Base-by-base conservation (phyloP, 352 stramenopile species). In the Phytophthora nicotianae region DNA sequence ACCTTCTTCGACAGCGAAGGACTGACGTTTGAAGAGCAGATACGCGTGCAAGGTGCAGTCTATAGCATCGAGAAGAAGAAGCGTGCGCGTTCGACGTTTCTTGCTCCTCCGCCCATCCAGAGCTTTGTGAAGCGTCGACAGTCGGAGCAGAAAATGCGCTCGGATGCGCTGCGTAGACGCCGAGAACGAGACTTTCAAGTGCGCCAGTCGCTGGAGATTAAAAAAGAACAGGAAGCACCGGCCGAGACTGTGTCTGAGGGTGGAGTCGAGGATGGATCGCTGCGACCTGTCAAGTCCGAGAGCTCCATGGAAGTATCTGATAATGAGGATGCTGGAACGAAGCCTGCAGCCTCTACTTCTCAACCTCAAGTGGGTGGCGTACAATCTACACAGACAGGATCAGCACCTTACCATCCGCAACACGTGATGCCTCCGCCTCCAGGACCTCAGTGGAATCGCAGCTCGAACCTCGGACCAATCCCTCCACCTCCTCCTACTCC, bases 101-200 rank as follows among this genome's bases (percentile, higher is more conserved):
- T 87, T 13, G 76, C 77, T 4, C 86, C 86, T 35, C 86, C 86
- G n/a, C 80, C 77, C 13, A 94, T 96, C 59, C 82, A 96, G 45
- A 95, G 85, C 53, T 96, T 95, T 58, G 74, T 87, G 17, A 90
- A 92, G 45, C 78, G 86, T 9, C 75, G 83, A 42, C 67, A 83
- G 21, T 91, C 83, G 0, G 88, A 94, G 62, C 86, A 94, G 33
- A 92, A 90, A 48, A 69, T 83, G 27, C 80, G 83, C 2, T 85
- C 66, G 3, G 84, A 96, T 32, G 83, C 84, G 11, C 35, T 96
- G 37, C 78, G 78, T 4, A 88, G 86, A 27, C 86, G 88, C 21
- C 79, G 88, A 2, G 88, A 96, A 46, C 75, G 79, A 23, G 88
- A 96, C 58, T 65, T 84, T 57, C 76, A 88, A 32, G 81, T 96